Percentiles rank a stretch among this genome's conserved stretches.
These are phyloP conservation scores for Backusella luteola DNA, from an alignment of 192 early-diverging fungal genomes.

Conservation along the genomic window DNA sequence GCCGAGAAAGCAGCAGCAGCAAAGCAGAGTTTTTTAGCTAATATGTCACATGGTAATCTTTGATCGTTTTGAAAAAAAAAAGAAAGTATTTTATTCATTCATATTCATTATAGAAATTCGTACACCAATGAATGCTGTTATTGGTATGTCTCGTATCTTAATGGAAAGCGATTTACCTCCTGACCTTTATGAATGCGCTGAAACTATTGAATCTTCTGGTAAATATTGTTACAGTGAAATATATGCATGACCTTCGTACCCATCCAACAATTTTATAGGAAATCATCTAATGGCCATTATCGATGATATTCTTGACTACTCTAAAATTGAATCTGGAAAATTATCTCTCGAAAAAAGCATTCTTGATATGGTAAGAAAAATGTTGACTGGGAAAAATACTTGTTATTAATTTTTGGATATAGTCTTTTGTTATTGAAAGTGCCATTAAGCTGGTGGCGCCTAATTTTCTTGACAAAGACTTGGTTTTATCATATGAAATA, in stretches of 20 bases:
- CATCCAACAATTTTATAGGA: not conserved
- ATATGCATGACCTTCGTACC: not conserved
- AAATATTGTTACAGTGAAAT: not conserved
- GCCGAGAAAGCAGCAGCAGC: constrained; percentile 46
- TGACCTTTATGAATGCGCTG: constrained; percentile 61
- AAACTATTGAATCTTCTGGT: constrained; percentile 42
- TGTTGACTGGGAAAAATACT: not conserved
- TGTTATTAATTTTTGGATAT: not conserved
- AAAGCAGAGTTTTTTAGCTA: constrained; percentile 57
- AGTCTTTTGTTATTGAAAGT: constrained; percentile 51
- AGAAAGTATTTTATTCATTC: not conserved
- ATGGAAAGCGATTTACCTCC: constrained; percentile 70
- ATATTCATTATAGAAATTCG: constrained; percentile 43
- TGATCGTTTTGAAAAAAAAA: not conserved
- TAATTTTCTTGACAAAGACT: constrained; percentile 59
- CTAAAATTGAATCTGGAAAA: constrained; percentile 78
- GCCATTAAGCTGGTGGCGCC: constrained; percentile 63
- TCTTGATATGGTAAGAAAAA: constrained; percentile 15
- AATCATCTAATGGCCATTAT: constrained; percentile 60
- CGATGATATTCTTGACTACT: constrained; percentile 77
- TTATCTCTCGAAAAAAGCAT: constrained; percentile 47
- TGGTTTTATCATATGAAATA: constrained; percentile 34
- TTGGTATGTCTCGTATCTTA: constrained; percentile 65
- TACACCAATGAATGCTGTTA: constrained; percentile 78
- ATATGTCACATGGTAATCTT: constrained; percentile 60